A percentile compares a stretch with the other conserved stretches of the same genome.
Conservation (phyloP, 805 yeast species). For the Starmerella cellae region DNA sequence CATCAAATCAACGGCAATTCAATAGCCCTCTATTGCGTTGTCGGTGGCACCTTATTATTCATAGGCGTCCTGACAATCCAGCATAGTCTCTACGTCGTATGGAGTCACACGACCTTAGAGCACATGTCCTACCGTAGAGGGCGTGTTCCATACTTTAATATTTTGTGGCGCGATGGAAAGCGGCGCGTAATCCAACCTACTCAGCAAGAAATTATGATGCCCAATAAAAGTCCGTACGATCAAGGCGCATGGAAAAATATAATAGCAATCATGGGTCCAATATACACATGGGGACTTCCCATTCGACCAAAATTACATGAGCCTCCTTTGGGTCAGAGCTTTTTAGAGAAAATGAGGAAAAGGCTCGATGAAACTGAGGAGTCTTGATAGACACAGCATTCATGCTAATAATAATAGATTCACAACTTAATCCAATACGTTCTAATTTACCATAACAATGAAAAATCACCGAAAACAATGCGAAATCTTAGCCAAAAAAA, state of each 20-base stretch:
- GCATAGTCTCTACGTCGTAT: constrained; percentile 35
- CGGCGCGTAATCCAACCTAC: constrained; percentile 35
- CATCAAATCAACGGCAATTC: constrained; percentile 35
- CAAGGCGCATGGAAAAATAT: constrained; percentile 23
- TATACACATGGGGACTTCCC: constrained; percentile 24
- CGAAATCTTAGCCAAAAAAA: too few species aligned
- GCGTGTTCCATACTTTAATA: constrained; percentile 26
- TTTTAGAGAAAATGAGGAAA: constrained; percentile 3
- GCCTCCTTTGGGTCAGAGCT: constrained; percentile 5
- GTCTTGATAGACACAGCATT: too few species aligned
- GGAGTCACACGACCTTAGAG: constrained; percentile 33
- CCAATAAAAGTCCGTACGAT: constrained; percentile 22
- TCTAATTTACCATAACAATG: too few species aligned
- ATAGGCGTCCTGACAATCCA: constrained; percentile 32
- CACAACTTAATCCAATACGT: background rate
- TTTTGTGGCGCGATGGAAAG: constrained; percentile 30
- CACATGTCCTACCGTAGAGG: constrained; percentile 31
- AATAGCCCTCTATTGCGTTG: constrained; percentile 35
- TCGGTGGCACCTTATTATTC: constrained; percentile 37
- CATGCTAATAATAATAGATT: too few species aligned
- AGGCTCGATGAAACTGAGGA: constrained; percentile 3
- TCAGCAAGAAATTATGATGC: constrained; percentile 25
- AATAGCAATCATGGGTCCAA: constrained; percentile 24
- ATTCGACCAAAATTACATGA: constrained; percentile 10
- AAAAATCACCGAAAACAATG: too few species aligned